Base-by-base conservation (phyloP, 2,329 filamentous ascomycete genomes). In the Aspergillus fumigatiaffinis region DNA sequence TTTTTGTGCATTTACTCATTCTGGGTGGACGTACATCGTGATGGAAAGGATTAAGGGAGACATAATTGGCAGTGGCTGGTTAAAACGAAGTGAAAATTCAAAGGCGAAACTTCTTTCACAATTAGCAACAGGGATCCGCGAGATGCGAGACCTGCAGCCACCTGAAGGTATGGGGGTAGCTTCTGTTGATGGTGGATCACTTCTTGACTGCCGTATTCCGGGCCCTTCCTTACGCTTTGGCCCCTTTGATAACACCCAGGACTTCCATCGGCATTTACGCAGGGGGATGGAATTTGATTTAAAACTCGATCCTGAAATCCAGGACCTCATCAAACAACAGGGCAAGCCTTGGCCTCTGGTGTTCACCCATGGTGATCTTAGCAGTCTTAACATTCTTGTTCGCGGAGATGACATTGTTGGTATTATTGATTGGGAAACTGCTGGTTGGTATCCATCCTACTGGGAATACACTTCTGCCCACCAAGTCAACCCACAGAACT, bases 351-450 rank as follows among this genome's bases (percentile, higher is more conserved):
- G 68, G 69, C 65, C 64, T 28, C 60, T 72, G 9, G 72, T 78
- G 1, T 78, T 84, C 57, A 80, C 80, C 1, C 81, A 84, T 68
- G 76, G 77, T 3, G 82, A 85, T 64, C 69, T 85, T 69, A 46
- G 79, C 73, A 70, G 67, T 9, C 64, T 70, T 3, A 72, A 74
- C 42, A 69, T 73, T 41, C 58, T 73, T 47, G 61, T 61, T 20
- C 65, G 66, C 6, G 74, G 70, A 4, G 73, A 77, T 53, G 64
- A 73, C 4, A 65, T 84, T 29, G 72, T 76, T 42, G 78, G 77
- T 7, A 65, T 70, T 28, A 55, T 71, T 60, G 65, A 71, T 52
- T 71, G 63, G 68, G 67, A 70, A 59, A 68, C 67, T 28, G 65
- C 70, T 55, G 66, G 70, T 29, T 71, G 66, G 68, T 72, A 68